These are phyloP conservation scores for Euphorbia celastroides DNA, from an alignment of 441 rosid species.

Conservation along the genomic window DNA sequence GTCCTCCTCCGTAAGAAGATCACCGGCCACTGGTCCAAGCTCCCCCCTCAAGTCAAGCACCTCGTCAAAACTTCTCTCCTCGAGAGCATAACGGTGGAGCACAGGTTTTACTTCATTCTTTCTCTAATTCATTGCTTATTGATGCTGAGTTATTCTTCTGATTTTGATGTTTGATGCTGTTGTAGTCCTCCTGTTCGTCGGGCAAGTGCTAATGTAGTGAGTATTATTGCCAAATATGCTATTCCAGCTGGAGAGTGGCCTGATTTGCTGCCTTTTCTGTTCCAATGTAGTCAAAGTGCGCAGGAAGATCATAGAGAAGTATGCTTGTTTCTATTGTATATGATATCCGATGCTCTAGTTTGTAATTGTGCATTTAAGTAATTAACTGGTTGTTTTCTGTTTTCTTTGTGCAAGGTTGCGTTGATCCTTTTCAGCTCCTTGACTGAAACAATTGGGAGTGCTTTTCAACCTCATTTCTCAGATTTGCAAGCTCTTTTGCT, in stretches of 20 bases:
- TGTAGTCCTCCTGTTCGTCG: conserved; percentile 88
- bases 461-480: conserved; percentile 80
- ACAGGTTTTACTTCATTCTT: conserved; percentile 42
- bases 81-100: conserved; percentile 96
- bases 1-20: conserved; percentile 99
- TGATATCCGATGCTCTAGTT: neutral
- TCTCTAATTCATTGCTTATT: too few species aligned
- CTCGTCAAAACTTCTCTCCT: conserved; percentile 86
- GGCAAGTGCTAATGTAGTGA: conserved; percentile 98
- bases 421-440: conserved; percentile 97
- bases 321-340: conserved; percentile 14
- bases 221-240: conserved; percentile 89
- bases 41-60: conserved; percentile 70
- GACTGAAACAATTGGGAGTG: conserved; percentile 91
- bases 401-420: conserved; percentile 60
- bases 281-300: conserved; percentile 92
- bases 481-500: conserved; percentile 92
- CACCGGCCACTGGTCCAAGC: conserved; percentile 98
- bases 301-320: conserved; percentile 99
- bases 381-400: conserved; percentile 6
- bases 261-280: conserved; percentile 80
- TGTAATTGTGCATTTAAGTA: neutral
- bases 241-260: conserved; percentile 99
- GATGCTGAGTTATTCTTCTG: neutral
- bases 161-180: conserved; percentile 6